Base-by-base conservation (phyloP, 306 rosid genomes). In the Vigna trinervia region DNA sequence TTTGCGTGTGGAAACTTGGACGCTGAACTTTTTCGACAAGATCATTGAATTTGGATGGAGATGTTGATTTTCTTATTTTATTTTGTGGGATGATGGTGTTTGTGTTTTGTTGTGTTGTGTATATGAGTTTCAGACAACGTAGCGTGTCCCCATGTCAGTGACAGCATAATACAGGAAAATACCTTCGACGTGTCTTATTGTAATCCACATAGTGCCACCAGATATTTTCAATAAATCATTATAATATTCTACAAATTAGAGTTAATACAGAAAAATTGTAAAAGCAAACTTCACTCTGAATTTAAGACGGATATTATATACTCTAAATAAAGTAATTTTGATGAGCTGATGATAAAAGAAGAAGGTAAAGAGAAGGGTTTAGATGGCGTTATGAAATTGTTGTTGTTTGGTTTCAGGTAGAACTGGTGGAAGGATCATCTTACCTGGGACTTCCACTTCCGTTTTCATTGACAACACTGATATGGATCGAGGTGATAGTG, bases 391-490 rank as follows among this genome's bases (percentile, higher is more conserved):
- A 32, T 32, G 36, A 32, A 32, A 32, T 32, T 34, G 38, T 34
- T 5, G 6, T 34, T 34, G 6, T 30, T 3, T 30, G 34, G 34
- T 34, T 34, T 65, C 87, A 92, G 97, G 97, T 92, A 13, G 97
- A 92, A 86, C 66, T 92, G 38, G 86, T 88, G 45, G 96, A 90
- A 82, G 93, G 97, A 3, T 53, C 97, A 60, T 88, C 97, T 8
- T 92, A 92, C 87, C 65, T 92, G 1, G 97, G 96, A 13, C 86
- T 79, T 1, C 88, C 97, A 1, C 96, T 90, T 64, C 96, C 97
- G 22, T 92, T 90, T 65, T 86, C 90, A 53, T 0, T 92, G 13
- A 84, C 86, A 5, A 78, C 96, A 79, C 69, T 92, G 84, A 89
- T 92, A 34, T 88, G 93, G 97, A 92, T 90, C 15, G 97, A 92